Base-by-base conservation (phyloP, 495 filamentous ascomycete species). In the Neurospora sp. region DNA sequence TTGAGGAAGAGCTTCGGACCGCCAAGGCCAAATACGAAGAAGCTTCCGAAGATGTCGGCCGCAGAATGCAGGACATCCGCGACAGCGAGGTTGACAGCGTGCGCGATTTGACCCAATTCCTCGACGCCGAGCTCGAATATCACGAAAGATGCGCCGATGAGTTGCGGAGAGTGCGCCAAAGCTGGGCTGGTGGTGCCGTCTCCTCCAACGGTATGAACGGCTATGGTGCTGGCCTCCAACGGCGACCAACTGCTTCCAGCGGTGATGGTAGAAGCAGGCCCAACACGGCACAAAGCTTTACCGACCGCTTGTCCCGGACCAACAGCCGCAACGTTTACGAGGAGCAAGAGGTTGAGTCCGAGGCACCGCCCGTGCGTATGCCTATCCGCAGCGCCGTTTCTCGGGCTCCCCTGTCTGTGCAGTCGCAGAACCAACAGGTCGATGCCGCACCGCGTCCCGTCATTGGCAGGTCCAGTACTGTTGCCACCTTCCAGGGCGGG, bases 11-110 rank as follows among this genome's bases (percentile, higher is more conserved):
- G 80, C 87, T 97, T 69, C 90, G 96, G 73, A 87, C 89, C 16
- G 91, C 97, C 78, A 97, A 97, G 78, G 92, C 93, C 73, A 99
- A 98, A 80, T 99, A 97, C 77, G 96, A 97, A 77, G 96, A 98
- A 80, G 92, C 93, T 7, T 97, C 89, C 74, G 96, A 98, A 74
- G 96, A 99, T 76, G 95, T 99, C 72, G 86, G 89, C 74, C 89
- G 95, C 74, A 88, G 96, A 71, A 99, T 99, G 96, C 88, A 96
- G 81, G 96, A 99, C 75, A 97, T 99, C 81, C 93, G 96, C 81
- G 93, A 97, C 70, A 89, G 93, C 9, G 96, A 99, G 79, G 86
- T 83, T 20, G 96, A 98, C 69, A 94, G 90, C 74, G 88, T 97
- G 39, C 86, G 86, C 71, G 95, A 98, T 77, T 81, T 99, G 71